A percentile compares a stretch with the other conserved stretches of the same genome.
phyloP scores from a whole-genome alignment of 2,329 filamentous ascomycete genomes.

The Neonectria sp. region DNA sequence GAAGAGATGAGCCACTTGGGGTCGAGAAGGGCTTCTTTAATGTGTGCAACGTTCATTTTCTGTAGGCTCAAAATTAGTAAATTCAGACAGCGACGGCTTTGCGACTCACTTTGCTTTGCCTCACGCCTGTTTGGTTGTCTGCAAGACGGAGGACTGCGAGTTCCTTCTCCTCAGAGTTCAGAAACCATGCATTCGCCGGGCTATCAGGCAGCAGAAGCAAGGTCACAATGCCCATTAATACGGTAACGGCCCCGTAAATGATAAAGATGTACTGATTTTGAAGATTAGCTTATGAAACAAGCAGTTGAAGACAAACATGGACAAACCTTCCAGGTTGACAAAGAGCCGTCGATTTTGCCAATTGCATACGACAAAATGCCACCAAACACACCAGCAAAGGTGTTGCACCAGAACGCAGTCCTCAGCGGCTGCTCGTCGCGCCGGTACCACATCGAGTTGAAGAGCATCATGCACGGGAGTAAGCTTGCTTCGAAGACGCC shows the following conservation, averaged over 20 bases:
- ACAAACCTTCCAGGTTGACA: constrained; percentile 39
- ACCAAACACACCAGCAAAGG: constrained; percentile 49
- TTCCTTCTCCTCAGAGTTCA: too few relatives aligned
- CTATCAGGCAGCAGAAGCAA: constrained; percentile 34
- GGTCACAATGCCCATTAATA: constrained; percentile 28
- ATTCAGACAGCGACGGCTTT: too few relatives aligned
- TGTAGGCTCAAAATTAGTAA: too few relatives aligned
- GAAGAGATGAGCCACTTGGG: not conserved
- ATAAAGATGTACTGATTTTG: constrained; percentile 2
- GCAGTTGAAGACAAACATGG: fast-evolving
- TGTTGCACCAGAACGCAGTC: constrained; percentile 51
- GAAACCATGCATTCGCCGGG: constrained; percentile 37
- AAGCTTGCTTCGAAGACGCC: constrained; percentile 50
- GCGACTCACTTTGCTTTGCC: not conserved
- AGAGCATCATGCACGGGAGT: constrained; percentile 47
- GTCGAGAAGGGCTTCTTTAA: constrained; percentile 41
- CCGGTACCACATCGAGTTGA: constrained; percentile 52
- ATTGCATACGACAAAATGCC: constrained; percentile 50
- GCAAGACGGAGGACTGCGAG: too few relatives aligned
- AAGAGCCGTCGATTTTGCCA: constrained; percentile 43
- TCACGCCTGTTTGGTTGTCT: too few relatives aligned
- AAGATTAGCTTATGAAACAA: too few relatives aligned
- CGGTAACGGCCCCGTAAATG: constrained; percentile 41
- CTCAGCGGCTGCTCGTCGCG: constrained; percentile 49
- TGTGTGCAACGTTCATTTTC: constrained; percentile 18